Evolutionary conservation across 2,329 filamentous ascomycete species (phyloP).

Genomic region (Botrytis galanthina): DNA sequence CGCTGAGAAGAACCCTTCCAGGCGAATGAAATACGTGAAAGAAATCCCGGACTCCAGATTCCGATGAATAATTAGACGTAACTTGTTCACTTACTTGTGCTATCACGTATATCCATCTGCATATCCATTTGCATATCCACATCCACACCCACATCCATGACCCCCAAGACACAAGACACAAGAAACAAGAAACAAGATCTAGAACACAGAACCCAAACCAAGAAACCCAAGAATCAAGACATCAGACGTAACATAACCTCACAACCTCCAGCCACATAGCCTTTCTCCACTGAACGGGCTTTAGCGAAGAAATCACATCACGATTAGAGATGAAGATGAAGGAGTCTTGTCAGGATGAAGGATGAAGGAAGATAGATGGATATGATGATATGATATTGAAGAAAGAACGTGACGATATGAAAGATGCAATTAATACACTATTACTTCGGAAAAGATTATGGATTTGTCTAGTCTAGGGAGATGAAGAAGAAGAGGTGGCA

Average conservation of each 20-base stretch:
- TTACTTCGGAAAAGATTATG: not conserved
- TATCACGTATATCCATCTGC: not conserved
- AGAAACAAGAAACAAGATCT: too few relatives aligned
- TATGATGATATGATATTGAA: not conserved
- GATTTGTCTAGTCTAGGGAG: not conserved
- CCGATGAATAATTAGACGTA: not conserved
- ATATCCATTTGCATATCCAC: not conserved
- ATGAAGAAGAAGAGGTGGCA: not conserved
- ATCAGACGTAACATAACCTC: not conserved
- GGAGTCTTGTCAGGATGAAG: not conserved
- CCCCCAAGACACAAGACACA: too few relatives aligned
- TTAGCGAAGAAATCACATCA: not conserved
- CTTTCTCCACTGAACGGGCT: not conserved
- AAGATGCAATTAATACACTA: not conserved
- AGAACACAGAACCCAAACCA: too few relatives aligned
- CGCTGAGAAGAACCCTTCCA: not conserved
- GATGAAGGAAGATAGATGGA: not conserved
- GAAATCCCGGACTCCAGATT: not conserved
- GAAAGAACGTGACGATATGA: not conserved
- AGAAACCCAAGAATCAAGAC: not conserved
- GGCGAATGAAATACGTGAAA: rapidly evolving
- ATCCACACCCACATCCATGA: too few relatives aligned
- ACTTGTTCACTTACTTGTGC: not conserved
- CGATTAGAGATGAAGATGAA: not conserved
- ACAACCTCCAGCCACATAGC: not conserved